Evolutionary conservation across 495 filamentous ascomycete species (phyloP), one percentile per base, ranked within the genome.

Genomic region (Podospora comata): DNA sequence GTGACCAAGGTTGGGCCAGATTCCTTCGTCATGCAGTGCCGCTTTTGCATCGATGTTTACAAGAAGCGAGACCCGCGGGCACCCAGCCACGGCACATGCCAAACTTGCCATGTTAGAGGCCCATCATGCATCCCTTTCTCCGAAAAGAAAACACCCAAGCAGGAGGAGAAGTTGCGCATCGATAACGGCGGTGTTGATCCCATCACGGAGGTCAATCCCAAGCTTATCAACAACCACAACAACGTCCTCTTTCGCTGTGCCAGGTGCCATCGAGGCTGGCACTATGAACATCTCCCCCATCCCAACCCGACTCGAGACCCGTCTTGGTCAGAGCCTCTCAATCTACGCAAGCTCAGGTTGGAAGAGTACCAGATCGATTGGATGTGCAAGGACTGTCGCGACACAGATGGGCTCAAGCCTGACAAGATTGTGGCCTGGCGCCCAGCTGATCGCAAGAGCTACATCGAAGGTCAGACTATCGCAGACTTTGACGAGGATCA

Each of bases 1-100:
- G 92, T 96, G 27, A 97, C 95, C n/a, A 98, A 97, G 76, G 81
- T 97, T 60, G 87, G 80, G 4, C 80, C 88, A 4, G 87, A 89
- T 16, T 81, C 90, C 18, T 97, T 95, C 71, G 88, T 98, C 54
- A 80, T 98, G 48, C 96, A 99, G 75, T 99, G 96, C 76, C 88
- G 87, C 66, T 90, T 89, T 56, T 99, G 96, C 73, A 81, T 97
- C 57, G 88, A 90, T 26, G 73, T 80, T 19, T 78, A 87, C 48
- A 81, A 82, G 64, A 85, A 85, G 62, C 94, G 91, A 71, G 91
- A 97, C 71, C 68, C 74, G 1, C 81, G 82, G 3, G 86, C 85
- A 4, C 94, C 96, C 0, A 82, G 89, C 68, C 85, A 91, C 34
- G 88, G 89, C 63, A 75, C 77, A 15, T 99, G 96, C 75, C 83